Conservation (phyloP, 108 stramenopile species). For the Conticribra guillardii region DNA sequence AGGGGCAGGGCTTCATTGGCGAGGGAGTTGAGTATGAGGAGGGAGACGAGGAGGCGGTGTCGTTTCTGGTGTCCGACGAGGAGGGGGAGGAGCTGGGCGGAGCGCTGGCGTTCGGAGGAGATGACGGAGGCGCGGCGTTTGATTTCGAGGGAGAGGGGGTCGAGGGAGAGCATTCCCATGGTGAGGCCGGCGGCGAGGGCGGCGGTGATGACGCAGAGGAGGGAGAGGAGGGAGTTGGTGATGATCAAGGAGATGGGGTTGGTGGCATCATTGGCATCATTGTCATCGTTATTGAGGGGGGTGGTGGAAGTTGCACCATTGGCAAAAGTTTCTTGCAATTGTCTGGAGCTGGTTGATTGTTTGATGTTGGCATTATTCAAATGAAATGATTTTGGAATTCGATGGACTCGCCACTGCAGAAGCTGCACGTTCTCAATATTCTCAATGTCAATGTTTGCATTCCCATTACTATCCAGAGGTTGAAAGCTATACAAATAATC, state of each 20-base stretch:
- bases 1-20: slow-evolving; percentile 95
- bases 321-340: too few relatives aligned
- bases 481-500: slow-evolving; percentile 6
- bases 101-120: slow-evolving; percentile 52
- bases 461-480: too few relatives aligned
- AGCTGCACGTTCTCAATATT: not conserved
- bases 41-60: slow-evolving; percentile 91
- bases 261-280: slow-evolving; percentile 12
- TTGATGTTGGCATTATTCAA: not conserved
- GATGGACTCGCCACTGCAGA: slow-evolving; percentile 2
- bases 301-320: not conserved
- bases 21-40: slow-evolving; percentile 92
- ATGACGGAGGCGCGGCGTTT: slow-evolving; percentile 62
- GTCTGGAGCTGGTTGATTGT: not conserved
- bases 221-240: slow-evolving; percentile 46
- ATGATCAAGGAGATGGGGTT: slow-evolving; percentile 26
- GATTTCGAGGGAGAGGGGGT: slow-evolving; percentile 84
- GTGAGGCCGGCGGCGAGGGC: slow-evolving; percentile 94
- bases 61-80: slow-evolving; percentile 66
- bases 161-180: slow-evolving; percentile 90
- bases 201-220: slow-evolving; percentile 77
- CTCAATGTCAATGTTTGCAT: not conserved
- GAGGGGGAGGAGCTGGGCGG: slow-evolving; percentile 65
- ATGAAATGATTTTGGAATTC: slow-evolving; percentile 4
- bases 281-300: not conserved